Evolutionary conservation across 345 rosid genomes (phyloP).

Genomic region (Eucalyptus pauciflora): DNA sequence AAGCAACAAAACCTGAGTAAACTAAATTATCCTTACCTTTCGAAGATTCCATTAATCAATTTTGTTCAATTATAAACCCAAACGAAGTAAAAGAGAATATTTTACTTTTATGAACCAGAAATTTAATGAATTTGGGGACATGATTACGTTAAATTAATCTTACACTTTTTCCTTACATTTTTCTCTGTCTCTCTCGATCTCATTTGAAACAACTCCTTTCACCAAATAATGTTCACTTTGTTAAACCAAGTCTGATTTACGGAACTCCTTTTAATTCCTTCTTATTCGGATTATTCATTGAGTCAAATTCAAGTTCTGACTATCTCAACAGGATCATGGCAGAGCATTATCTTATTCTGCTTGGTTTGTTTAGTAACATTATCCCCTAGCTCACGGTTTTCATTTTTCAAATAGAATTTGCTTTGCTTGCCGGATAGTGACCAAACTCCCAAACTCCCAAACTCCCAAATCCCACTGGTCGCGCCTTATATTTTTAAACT

Average conservation of each 20-base stretch:
- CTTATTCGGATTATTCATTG: not conserved
- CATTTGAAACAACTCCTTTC: not conserved
- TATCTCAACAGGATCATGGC: too few relatives aligned
- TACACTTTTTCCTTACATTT: not conserved
- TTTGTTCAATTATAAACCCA: not conserved
- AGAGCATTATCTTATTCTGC: too few relatives aligned
- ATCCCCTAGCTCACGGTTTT: not conserved
- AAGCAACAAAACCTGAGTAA: too few relatives aligned
- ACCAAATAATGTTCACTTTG: not conserved
- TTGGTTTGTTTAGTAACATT: not conserved
- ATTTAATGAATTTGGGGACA: not conserved
- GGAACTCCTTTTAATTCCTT: not conserved
- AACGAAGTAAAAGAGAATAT: not conserved
- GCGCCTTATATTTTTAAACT: not conserved
- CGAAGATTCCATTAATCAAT: not conserved
- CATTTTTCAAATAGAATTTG: too few relatives aligned
- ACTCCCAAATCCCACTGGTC: not conserved
- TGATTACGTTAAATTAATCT: not conserved
- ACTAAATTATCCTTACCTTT: too few relatives aligned
- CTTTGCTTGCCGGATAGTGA: not conserved
- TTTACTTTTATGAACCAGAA: fast-evolving
- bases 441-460: not conserved
- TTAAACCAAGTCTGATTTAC: not conserved
- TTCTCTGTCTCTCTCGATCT: not conserved
- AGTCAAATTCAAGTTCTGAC: too few relatives aligned